Evolutionary conservation across 2,329 filamentous ascomycete species (phyloP), one percentile per base, ranked within the genome.

Genomic region (Calycina marina): DNA sequence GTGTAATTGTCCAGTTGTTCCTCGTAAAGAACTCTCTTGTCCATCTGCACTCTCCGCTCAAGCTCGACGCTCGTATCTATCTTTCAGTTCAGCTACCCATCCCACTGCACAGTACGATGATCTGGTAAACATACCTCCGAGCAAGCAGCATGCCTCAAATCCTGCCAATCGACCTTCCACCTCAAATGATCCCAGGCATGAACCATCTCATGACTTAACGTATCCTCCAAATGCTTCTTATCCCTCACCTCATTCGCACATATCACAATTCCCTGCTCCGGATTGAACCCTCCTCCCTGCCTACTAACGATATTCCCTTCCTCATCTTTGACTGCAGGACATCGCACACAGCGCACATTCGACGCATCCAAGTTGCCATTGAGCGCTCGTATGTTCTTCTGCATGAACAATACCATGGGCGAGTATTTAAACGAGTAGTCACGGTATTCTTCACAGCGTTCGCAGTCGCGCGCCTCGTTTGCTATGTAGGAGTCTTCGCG

Each of bases 201-300:
- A 32, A 98, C 80, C 84, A 98, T 92, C 61, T 98, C 90, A 57
- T 98, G 90, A 16, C 86, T 77, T 50, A 98, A 63, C 8, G 86
- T 93, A 55, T 98, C 90, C 60, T 98, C 90, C 45, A 93, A 56
- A 53, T 93, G 84, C 18, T 76, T 75, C 36, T 74, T 63, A 51
- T 84, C 75, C 37, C 77, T 65, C 52, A 96, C 72, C 58, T 90
- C 77, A 57, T 98, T 98, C 31, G 90, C 84, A 58, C 90, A 98
- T 14, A 98, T 65, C 50, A 92, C 54, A 41, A 98, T 94, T 22
- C 90, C 90, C 53, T 85, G 80, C 31, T 79, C 67, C 1, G 85
- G 76, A 53, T 78, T 77, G 54, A 96, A 96, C 1, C 90, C 90
- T 15, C 88, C 90, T 18, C 69, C 69, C 51, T 71, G 63, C 31